phyloP scores from a whole-genome alignment of 2,329 filamentous ascomycete genomes.

The Fusarium nodosum region DNA sequence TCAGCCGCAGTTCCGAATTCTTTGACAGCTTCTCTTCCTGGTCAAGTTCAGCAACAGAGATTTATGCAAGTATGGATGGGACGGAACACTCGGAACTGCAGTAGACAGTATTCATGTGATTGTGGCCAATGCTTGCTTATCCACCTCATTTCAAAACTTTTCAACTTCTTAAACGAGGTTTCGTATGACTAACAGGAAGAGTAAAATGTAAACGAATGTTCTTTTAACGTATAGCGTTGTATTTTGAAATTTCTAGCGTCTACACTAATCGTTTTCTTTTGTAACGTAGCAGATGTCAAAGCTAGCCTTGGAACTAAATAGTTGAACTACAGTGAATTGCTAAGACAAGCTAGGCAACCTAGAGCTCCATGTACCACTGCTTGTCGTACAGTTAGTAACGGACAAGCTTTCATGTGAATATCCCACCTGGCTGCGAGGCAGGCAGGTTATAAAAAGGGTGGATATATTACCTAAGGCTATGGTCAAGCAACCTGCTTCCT shows the following conservation, averaged over 20 bases:
- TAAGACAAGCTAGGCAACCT: neutral
- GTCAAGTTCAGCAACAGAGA: slow-evolving; percentile 1
- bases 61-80: neutral
- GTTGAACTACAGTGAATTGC: neutral
- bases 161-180: neutral
- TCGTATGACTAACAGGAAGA: neutral
- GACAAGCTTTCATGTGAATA: neutral
- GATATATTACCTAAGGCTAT: too few relatives aligned
- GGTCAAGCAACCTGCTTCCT: neutral
- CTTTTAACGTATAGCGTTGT: neutral
- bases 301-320: neutral
- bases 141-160: neutral
- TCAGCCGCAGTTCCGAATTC: slow-evolving; percentile 4
- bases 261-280: neutral
- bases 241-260: neutral
- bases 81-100: slow-evolving; percentile 1
- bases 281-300: neutral
- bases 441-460: neutral
- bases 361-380: neutral
- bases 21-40: slow-evolving; percentile 11
- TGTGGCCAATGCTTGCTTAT: neutral
- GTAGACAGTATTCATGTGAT: slow-evolving; percentile 1
- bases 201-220: neutral
- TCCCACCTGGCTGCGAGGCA: neutral
- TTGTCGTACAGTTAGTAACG: neutral